phyloP scores from a whole-genome alignment of 768 basidiomycete species.

The Boletus speciosus region DNA sequence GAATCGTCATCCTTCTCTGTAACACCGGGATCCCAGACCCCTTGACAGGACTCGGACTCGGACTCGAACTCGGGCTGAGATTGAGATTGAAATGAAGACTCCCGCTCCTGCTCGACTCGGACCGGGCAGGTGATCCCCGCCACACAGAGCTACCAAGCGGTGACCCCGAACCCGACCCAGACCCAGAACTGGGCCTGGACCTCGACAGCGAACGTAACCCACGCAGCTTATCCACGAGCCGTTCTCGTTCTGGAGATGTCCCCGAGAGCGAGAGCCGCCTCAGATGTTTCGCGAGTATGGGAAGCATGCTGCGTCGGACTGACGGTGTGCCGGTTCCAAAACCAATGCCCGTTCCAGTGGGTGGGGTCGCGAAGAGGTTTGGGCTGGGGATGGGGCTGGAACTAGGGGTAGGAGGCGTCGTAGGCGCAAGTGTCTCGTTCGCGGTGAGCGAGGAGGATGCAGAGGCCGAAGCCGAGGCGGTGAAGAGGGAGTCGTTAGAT shows the following conservation, averaged over 20 bases:
- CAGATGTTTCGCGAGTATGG: constrained; percentile 26
- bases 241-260: constrained; percentile 21
- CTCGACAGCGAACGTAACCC: constrained; percentile 18
- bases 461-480: constrained; percentile 18
- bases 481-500: constrained; percentile 30
- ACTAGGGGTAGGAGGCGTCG: constrained; percentile 28
- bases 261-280: constrained; percentile 20
- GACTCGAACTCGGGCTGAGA: background rate
- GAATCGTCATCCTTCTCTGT: constrained; percentile 28
- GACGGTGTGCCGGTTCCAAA: background rate
- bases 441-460: constrained; percentile 20
- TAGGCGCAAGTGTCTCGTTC: constrained; percentile 20
- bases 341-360: background rate
- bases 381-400: constrained; percentile 1
- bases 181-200: constrained; percentile 1
- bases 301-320: constrained; percentile 28
- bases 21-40: constrained; percentile 29
- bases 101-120: constrained; percentile 18
- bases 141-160: constrained; percentile 3
- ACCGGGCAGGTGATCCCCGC: constrained; percentile 17
- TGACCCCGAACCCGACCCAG: constrained; percentile 1
- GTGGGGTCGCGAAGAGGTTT: background rate
- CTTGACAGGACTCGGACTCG: constrained; percentile 22
- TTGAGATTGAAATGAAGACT: background rate
- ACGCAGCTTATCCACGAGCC: constrained; percentile 23